phyloP scores from a whole-genome alignment of 495 filamentous ascomycete species.

The Xylaria sp. region DNA sequence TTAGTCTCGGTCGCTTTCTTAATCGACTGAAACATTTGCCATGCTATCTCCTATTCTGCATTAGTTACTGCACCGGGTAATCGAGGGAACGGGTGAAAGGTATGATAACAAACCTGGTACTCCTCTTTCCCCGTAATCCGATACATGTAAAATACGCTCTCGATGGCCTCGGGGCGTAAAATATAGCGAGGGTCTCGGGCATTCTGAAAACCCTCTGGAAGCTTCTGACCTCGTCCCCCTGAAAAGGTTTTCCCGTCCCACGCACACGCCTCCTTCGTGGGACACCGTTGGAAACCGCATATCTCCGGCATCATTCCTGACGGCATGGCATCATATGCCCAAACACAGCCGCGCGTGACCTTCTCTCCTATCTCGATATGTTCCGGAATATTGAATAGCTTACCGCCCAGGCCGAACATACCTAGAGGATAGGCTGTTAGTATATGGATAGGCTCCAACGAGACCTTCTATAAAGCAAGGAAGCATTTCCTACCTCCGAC shows the following conservation, averaged over 20 bases:
- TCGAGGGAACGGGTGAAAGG: background rate
- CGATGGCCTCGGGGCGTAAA: constrained; percentile 73
- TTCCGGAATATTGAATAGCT: constrained; percentile 69
- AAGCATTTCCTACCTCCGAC: constrained; percentile 60
- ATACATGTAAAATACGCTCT: constrained; percentile 75
- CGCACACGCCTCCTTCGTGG: constrained; percentile 37
- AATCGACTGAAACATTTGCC: constrained; percentile 65
- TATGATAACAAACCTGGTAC: constrained; percentile 39
- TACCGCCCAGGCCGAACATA: constrained; percentile 88
- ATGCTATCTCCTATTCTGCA: constrained; percentile 54
- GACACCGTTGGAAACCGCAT: constrained; percentile 67
- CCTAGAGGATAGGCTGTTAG: constrained; percentile 36
- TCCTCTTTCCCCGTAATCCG: constrained; percentile 62
- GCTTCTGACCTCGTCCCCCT: constrained; percentile 49
- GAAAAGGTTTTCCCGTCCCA: constrained; percentile 44
- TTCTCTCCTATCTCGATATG: constrained; percentile 80
- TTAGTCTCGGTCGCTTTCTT: constrained; percentile 55
- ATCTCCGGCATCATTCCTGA: constrained; percentile 90
- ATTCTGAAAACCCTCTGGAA: constrained; percentile 70
- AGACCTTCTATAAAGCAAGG: background rate
- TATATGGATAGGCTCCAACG: background rate
- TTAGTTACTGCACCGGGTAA: background rate
- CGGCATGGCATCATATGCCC: constrained; percentile 80
- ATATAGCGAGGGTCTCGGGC: constrained; percentile 66
- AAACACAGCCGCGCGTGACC: constrained; percentile 92